A percentile compares a stretch with the other conserved stretches of the same genome.
Evolutionary conservation across 257 asterid species (phyloP).

Genomic region (Gynochthodes officinalis): DNA sequence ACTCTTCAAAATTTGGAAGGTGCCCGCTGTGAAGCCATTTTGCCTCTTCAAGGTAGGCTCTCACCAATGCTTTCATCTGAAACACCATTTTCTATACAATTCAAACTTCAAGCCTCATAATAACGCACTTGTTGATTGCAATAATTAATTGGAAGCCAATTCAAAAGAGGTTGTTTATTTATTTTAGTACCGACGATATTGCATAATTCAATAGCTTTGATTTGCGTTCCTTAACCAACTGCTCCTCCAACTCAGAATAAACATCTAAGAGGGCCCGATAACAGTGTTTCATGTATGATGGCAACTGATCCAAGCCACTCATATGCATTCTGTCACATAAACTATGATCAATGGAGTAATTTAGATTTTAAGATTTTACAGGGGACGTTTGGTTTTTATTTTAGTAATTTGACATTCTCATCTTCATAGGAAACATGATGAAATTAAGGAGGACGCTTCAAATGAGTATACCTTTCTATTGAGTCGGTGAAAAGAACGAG

Average conservation of each 20-base stretch:
- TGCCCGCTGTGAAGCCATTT: constrained; percentile 28
- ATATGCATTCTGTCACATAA: constrained; percentile 27
- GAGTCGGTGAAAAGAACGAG: constrained; percentile 24
- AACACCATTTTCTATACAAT: neutral
- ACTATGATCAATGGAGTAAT: too few species aligned
- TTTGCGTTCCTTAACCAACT: constrained; percentile 6
- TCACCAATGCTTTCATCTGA: constrained; percentile 27
- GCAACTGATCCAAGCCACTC: constrained; percentile 9
- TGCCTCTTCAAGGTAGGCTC: constrained; percentile 29
- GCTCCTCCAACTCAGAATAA: constrained; percentile 18
- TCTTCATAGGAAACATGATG: too few species aligned
- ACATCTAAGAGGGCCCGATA: constrained; percentile 16
- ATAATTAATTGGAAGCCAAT: too few species aligned
- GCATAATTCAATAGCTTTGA: constrained; percentile 1
- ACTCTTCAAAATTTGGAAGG: constrained; percentile 29
- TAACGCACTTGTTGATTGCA: too few species aligned
- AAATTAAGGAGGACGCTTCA: too few species aligned
- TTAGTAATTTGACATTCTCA: too few species aligned
- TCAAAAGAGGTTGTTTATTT: too few species aligned
- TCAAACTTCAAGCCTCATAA: too few species aligned
- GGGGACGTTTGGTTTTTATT: too few species aligned
- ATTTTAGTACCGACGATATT: constrained; percentile 20
- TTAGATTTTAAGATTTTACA: too few species aligned
- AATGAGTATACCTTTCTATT: constrained; percentile 23
- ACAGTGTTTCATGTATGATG: constrained; percentile 17